Base-by-base conservation (phyloP, 202 grass and related monocot species). In the Brachypodium distachyon region DNA sequence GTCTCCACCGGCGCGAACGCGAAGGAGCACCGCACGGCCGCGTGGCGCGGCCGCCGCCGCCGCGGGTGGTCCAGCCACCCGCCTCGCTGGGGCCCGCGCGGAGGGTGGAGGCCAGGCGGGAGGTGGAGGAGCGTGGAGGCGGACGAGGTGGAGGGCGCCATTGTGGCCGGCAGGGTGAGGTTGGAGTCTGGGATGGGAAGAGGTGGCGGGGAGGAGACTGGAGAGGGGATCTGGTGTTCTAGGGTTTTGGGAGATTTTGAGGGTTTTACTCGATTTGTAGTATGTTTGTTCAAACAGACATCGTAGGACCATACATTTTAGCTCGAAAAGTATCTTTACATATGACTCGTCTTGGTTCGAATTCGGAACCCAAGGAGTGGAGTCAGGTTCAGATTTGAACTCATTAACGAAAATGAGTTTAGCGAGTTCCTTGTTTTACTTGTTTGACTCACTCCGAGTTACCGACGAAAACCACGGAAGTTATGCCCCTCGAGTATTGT, bases 1-100 rank as follows among this genome's bases (percentile, higher is more conserved):
- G 89, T 77, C 66, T 99, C 96, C 66, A 99, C 74, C 19, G 89
- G 77, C 55, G 78, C 81, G 72, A 90, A 92, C 49, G 75, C 56
- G 75, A 90, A 92, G 12, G 84, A 87, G 77, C 86, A 89, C 31
- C 70, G 41, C 66, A 81, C 55, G 46, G 64, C 54, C 48, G 42
- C 34, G 54, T 74, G 55, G 31, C 81, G 70, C 4, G 61, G 44
- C 44, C 56, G 77, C 11, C 56, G 77, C 11, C 73, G 37, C 64
- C 39, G 27, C 25, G 28, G 58, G 46, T 72, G 82, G 43, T 16
- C 42, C 21, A 27, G 71, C 81, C 86, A 86, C 33, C 72, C 67
- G 67, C 77, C 50, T 13, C 61, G 11, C 8, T 56, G 10, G 48
- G 21, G 9, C 12, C 28, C 80, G 18, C 14, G 11, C 23, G 40